Conservation (phyloP, 345 rosid species). For the Euphorbia pulcherrima region DNA sequence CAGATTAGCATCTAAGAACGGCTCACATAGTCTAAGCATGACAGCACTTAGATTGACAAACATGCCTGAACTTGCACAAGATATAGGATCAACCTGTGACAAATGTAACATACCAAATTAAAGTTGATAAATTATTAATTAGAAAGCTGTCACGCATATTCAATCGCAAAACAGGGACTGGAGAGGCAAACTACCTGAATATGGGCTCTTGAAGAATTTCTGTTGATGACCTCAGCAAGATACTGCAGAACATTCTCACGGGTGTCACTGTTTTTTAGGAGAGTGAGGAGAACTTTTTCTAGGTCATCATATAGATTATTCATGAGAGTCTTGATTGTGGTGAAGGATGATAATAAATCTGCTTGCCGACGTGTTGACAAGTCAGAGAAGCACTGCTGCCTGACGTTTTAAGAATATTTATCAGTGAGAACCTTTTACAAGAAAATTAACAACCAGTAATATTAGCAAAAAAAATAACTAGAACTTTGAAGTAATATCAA, state of each 20-base stretch:
- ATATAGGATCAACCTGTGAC: conserved; percentile 81
- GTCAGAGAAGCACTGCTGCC: conserved; percentile 95
- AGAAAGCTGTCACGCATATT: no score
- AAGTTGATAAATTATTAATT: no score
- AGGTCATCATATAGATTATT: conserved; percentile 66
- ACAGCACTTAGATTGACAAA: conserved; percentile 94
- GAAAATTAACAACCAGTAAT: conserved; percentile 1
- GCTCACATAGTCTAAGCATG: conserved; percentile 89
- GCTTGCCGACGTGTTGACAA: conserved; percentile 71
- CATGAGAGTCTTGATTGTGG: conserved; percentile 77
- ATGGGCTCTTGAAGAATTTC: conserved; percentile 79
- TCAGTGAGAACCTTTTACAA: background rate
- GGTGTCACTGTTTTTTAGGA: conserved; percentile 65
- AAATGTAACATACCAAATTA: no score
- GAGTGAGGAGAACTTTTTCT: conserved; percentile 59
- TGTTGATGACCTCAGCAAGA: conserved; percentile 94
- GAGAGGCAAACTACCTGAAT: conserved; percentile 60
- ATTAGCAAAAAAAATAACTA: background rate
- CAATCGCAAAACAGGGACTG: conserved; percentile 1
- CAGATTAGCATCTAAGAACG: conserved; percentile 75
- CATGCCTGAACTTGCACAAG: conserved; percentile 98
- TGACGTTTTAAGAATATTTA: conserved; percentile 27
- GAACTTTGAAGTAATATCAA: background rate
- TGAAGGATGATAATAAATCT: conserved; percentile 81
- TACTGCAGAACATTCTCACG: conserved; percentile 86